Percentiles rank a stretch among this genome's conserved stretches.
Evolutionary conservation across 108 stramenopile genomes (phyloP).

Genomic region (Nitzschia inconspicua): DNA sequence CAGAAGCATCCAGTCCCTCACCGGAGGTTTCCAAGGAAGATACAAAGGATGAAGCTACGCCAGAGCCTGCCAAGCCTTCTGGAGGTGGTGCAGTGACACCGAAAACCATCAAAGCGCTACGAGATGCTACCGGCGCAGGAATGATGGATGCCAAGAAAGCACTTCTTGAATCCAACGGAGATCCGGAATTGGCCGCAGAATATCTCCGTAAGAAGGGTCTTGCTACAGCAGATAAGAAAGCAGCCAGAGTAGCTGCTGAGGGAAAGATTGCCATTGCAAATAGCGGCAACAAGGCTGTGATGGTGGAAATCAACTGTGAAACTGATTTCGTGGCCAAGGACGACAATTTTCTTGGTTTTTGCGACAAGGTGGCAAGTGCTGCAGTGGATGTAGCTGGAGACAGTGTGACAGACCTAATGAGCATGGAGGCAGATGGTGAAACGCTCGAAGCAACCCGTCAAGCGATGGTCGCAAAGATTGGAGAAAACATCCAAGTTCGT

Average conservation of each 20-base stretch:
- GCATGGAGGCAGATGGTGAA: constrained; percentile 35
- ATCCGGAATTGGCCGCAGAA: constrained; percentile 57
- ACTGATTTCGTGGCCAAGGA: constrained; percentile 83
- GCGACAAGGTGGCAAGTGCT: constrained; percentile 55
- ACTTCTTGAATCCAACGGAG: constrained; percentile 62
- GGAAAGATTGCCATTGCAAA: constrained; percentile 59
- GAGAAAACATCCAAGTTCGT: constrained; percentile 77
- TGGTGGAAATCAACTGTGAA: constrained; percentile 82
- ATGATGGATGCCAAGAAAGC: constrained; percentile 88
- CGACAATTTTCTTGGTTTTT: constrained; percentile 52
- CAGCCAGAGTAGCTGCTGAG: constrained; percentile 65
- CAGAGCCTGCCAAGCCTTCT: constrained; percentile 6
- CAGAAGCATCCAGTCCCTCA: neutral
- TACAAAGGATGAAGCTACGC: neutral
- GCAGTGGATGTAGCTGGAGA: constrained; percentile 40
- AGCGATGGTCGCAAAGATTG: constrained; percentile 70
- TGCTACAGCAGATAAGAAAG: constrained; percentile 77
- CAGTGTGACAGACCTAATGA: constrained; percentile 48
- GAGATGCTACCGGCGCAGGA: constrained; percentile 71
- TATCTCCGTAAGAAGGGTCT: constrained; percentile 67
- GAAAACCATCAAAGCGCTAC: constrained; percentile 57
- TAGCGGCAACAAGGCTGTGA: constrained; percentile 42
- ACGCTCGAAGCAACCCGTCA: constrained; percentile 51
- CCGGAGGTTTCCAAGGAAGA: neutral
- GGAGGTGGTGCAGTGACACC: constrained; percentile 17